Base-by-base conservation (phyloP, 2,329 filamentous ascomycete species). In the Neodidymelliopsis sp. region DNA sequence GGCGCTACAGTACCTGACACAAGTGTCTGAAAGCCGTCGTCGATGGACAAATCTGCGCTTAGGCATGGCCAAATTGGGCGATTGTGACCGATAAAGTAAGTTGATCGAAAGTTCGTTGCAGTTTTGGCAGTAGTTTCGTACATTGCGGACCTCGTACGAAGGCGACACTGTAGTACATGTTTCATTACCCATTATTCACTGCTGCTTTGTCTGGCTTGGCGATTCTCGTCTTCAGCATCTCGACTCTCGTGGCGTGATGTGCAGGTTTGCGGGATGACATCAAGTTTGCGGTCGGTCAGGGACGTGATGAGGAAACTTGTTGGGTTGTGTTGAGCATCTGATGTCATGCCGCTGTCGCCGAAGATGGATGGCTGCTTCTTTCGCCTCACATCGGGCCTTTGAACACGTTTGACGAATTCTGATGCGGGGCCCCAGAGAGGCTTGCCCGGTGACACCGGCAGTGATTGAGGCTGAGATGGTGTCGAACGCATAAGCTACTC, bases 401-500 rank as follows among this genome's bases (percentile, higher is more conserved):
- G 46, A 46, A 36, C 44, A 50, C 43, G 41, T 51, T 31, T 54
- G 52, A 44, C 37, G 48, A n/a, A 42, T 20, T 36, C 15, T 25
- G 33, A 43, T 62, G 60, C 60, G 61, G 61, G 61, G 59, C 61
- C 60, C 61, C 61, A 57, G 54, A 60, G 49, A 57, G 60, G 54
- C 50, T 57, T 57, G 49, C 54, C 40, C 38, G 51, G 52, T 41
- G 29, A 44, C 39, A 27, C 28, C 28, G 25, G 29, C 36, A 29
- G 15, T 46, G 25, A 19, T 15, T 43, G 42, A 51, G 46, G 37
- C 46, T 52, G 53, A 47, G 41, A 42, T 25, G 31, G 20, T 23
- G 50, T 48, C 30, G 35, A 56, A 20, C 54, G 60, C 49, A 41
- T 49, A 52, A 59, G 42, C 36, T 48, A 34, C n/a, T 45, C 54